phyloP scores from a whole-genome alignment of 106 monocot species.

The Dioscorea dumetorum region DNA sequence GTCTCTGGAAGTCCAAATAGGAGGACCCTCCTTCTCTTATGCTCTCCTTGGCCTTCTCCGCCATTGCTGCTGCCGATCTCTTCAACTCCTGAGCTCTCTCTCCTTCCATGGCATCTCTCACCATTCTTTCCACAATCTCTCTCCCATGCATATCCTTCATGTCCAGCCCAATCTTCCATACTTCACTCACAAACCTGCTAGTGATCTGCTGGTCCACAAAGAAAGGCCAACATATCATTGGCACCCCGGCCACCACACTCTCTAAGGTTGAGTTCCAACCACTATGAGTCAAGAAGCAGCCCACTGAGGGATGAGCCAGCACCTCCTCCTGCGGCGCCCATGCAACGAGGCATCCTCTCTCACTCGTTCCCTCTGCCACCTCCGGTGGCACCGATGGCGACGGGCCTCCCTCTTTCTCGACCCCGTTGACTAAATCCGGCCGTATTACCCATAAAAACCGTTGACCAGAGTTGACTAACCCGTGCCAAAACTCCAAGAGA shows the following conservation, averaged over 20 bases:
- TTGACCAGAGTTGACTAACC: slow-evolving; percentile 28
- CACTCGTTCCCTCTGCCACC: no score
- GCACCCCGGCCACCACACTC: slow-evolving; percentile 40
- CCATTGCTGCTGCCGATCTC: no score
- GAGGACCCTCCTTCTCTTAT: no score
- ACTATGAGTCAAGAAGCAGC: slow-evolving; percentile 32
- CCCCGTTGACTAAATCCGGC: slow-evolving; percentile 22
- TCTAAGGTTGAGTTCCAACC: slow-evolving; percentile 39
- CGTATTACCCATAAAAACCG: slow-evolving; percentile 54
- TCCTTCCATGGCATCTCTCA: slow-evolving; percentile 38
- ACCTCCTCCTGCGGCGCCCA: slow-evolving; percentile 55
- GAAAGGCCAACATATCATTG: slow-evolving; percentile 65
- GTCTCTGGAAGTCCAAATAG: no score
- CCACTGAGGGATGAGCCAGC: slow-evolving; percentile 33
- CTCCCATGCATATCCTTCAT: slow-evolving; percentile 39
- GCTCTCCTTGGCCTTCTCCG: no score
- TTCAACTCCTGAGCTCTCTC: neutral
- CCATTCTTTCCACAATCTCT: slow-evolving; percentile 28
- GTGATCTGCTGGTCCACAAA: slow-evolving; percentile 40
- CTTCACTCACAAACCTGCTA: slow-evolving; percentile 33
- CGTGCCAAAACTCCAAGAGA: slow-evolving; percentile 34
- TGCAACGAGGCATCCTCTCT: no score
- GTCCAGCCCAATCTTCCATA: slow-evolving; percentile 50
- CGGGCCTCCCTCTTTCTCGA: no score
- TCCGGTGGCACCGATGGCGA: no score